A percentile compares a stretch with the other conserved stretches of the same genome.
Conservation (phyloP, 305 asterid genomes). For the Fraxinus albicans region DNA sequence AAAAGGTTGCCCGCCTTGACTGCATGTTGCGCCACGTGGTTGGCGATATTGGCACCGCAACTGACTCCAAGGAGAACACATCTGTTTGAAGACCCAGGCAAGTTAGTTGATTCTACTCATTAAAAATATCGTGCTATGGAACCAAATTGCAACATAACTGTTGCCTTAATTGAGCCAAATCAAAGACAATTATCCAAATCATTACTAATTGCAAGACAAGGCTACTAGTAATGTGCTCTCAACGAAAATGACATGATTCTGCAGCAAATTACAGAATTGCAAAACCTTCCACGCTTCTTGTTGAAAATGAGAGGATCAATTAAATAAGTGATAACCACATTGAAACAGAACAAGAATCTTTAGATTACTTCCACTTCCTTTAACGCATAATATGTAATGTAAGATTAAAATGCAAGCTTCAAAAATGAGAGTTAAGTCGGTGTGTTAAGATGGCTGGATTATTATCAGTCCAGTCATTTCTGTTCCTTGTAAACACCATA, state of each 20-base stretch:
- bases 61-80: constrained; percentile 86
- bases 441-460: background rate
- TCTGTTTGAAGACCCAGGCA: constrained; percentile 33
- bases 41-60: constrained; percentile 76
- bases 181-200: background rate
- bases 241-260: background rate
- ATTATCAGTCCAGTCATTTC: background rate
- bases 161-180: background rate
- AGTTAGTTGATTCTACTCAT: constrained; percentile 17
- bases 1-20: constrained; percentile 53
- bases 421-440: background rate
- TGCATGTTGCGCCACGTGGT: constrained; percentile 54
- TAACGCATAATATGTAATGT: background rate
- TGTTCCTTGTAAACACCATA: background rate
- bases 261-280: background rate
- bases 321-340: background rate
- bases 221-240: background rate
- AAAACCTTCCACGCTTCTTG: background rate
- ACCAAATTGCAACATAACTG: background rate
- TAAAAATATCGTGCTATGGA: background rate
- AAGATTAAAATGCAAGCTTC: background rate
- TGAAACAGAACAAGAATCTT: background rate
- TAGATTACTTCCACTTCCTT: background rate
- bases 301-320: background rate
- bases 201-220: background rate